A percentile compares a stretch with the other conserved stretches of the same genome.
Evolutionary conservation across 768 basidiomycete species (phyloP).

Genomic region (Russula olivacea): DNA sequence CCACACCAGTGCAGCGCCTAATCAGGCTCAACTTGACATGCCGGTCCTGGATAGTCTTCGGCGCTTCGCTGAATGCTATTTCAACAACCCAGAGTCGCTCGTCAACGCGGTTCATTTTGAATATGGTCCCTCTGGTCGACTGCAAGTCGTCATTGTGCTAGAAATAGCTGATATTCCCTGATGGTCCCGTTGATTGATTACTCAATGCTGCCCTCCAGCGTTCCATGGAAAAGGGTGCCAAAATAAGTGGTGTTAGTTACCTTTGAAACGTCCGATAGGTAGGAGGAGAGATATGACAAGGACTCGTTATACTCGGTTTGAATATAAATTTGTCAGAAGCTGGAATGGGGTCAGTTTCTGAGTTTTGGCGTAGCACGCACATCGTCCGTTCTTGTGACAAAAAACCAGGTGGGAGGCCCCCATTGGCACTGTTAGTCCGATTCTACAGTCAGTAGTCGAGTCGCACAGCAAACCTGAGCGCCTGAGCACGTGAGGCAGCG

Average conservation of each 20-base stretch:
- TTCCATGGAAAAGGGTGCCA: not conserved
- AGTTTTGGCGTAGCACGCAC: not conserved
- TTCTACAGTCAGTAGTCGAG: too few relatives aligned
- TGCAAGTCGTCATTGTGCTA: not conserved
- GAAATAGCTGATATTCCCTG: conserved; percentile 1
- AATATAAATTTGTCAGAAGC: not conserved
- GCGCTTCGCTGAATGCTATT: not conserved
- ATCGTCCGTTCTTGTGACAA: not conserved
- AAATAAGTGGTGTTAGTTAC: not conserved
- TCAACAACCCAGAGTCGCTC: not conserved
- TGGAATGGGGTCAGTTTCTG: not conserved
- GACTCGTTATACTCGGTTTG: not conserved
- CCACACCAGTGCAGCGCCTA: not conserved
- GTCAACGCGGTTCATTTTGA: not conserved
- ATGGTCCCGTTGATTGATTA: not conserved
- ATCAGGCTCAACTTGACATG: not conserved
- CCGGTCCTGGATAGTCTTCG: not conserved
- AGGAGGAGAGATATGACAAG: too few relatives aligned
- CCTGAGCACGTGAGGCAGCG: not conserved
- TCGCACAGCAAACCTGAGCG: not conserved
- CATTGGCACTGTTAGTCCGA: too few relatives aligned
- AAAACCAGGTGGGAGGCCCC: too few relatives aligned
- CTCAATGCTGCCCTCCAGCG: not conserved
- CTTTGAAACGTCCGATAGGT: too few relatives aligned
- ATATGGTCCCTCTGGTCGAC: not conserved